These are phyloP conservation scores for Phaffia australis DNA, from an alignment of 768 basidiomycete species.

Conservation along the genomic window DNA sequence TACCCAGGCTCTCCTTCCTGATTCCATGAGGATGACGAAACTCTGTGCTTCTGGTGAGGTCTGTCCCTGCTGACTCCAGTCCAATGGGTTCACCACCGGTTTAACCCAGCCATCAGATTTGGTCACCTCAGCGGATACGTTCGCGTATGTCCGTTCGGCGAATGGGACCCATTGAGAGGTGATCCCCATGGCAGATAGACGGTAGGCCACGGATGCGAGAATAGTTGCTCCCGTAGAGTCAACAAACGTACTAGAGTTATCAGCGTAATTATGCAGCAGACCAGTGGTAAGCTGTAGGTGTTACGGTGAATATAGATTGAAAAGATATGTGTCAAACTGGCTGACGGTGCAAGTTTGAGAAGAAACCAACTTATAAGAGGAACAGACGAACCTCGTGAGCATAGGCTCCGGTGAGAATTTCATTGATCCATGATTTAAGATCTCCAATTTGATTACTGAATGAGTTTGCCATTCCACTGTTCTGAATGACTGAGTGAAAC, in stretches of 20 bases:
- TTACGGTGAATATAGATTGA: neutral
- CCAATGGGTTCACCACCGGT: conserved; percentile 65
- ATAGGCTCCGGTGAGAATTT: conserved; percentile 30
- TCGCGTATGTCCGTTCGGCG: conserved; percentile 21
- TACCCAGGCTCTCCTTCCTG: conserved; percentile 67
- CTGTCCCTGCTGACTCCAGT: conserved; percentile 44
- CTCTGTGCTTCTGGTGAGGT: conserved; percentile 66
- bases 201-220: conserved; percentile 17
- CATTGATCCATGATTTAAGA: conserved; percentile 31
- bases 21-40: conserved; percentile 63
- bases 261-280: conserved; percentile 16
- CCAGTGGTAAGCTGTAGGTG: conserved; percentile 14
- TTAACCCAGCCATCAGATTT: conserved; percentile 51
- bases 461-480: conserved; percentile 42
- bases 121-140: conserved; percentile 7
- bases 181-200: conserved; percentile 17
- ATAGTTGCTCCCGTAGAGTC: conserved; percentile 16
- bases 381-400: conserved; percentile 19
- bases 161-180: conserved; percentile 16
- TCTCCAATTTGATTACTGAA: conserved; percentile 31
- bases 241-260: conserved; percentile 1
- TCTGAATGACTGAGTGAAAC: conserved; percentile 1
- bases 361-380: neutral
- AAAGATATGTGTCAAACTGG: neutral
- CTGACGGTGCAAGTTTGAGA: neutral